Base-by-base conservation (phyloP, 345 rosid genomes). In the Adansonia digitata region DNA sequence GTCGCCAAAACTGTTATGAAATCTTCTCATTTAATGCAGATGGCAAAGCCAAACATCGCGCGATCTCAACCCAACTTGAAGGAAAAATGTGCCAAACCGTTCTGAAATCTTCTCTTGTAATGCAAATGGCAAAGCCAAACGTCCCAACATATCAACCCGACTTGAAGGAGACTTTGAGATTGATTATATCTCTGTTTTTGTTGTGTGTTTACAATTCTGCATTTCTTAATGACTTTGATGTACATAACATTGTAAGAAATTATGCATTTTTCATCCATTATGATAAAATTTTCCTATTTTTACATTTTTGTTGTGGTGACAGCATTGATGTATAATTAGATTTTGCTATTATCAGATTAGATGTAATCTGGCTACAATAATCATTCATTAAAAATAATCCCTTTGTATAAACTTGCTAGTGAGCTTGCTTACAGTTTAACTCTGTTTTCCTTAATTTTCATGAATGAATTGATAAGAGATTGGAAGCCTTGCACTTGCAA, bases 101-200 rank as follows among this genome's bases (percentile, higher is more conserved):
- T 55, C 5, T 55, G 49, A 27, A 59, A 29, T 27, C 64, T 27
- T 59, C 39, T 59, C 10, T 14, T 59, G n/a, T 14, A 8, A 59
- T 65, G 90, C 88, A 93, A 97, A 85, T 93, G 98, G 98, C 90
- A 91, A 75, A 84, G 93, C 66, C 98, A 88, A 79, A 86, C 73
- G 61, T 89, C 87, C 3, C 82, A 86, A 67, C 92, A 90, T 86
- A 86, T 82, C 64, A 89, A 81, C 76, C 85, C 85, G 71, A 71
- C 85, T 60, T 86, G 81, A 90, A 81, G 24, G 73, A 73, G 77
- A 64, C 22, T 57, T 72, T 60, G 78, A 37, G 65, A 26, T 9
- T 37, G 72, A 66, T 73, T 66, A 57, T 73, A 69, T 51, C 75
- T 79, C 53, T 66, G 64, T 69, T 85, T 85, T 84, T 77, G 73